Evolutionary conservation across 768 basidiomycete species (phyloP).

Genomic region (Amanita exitialis): DNA sequence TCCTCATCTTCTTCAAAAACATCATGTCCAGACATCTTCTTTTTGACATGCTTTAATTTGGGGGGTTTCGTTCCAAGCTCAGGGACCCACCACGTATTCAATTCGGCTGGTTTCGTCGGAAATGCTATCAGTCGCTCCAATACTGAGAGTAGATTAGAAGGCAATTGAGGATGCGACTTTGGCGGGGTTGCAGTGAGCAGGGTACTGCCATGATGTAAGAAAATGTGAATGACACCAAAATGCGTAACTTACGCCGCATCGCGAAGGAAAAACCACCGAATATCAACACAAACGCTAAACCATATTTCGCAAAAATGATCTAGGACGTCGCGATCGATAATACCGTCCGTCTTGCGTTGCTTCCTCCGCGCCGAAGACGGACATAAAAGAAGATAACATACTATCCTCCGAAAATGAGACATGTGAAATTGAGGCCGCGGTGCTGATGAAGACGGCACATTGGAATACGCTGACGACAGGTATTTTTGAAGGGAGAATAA

Average conservation of each 20-base stretch:
- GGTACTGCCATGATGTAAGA: slow-evolving; percentile 14
- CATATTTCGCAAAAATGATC: slow-evolving; percentile 59
- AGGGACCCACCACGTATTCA: slow-evolving; percentile 73
- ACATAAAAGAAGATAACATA: slow-evolving; percentile 49
- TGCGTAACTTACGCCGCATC: slow-evolving; percentile 51
- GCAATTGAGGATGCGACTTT: slow-evolving; percentile 26
- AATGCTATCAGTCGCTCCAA: slow-evolving; percentile 64
- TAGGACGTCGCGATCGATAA: slow-evolving; percentile 49
- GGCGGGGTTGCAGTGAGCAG: slow-evolving; percentile 20
- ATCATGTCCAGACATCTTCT: slow-evolving; percentile 18
- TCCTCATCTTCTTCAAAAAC: slow-evolving; percentile 25
- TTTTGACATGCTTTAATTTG: slow-evolving; percentile 33
- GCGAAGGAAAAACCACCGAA: slow-evolving; percentile 84
- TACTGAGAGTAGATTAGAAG: slow-evolving; percentile 44
- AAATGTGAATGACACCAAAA: background rate
- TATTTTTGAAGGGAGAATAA: slow-evolving; percentile 69
- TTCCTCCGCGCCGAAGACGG: slow-evolving; percentile 33
- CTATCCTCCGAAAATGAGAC: slow-evolving; percentile 56
- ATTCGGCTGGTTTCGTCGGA: slow-evolving; percentile 57
- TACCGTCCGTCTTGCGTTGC: slow-evolving; percentile 16
- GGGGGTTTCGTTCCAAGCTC: slow-evolving; percentile 53
- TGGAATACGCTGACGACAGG: slow-evolving; percentile 57
- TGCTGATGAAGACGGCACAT: slow-evolving; percentile 20
- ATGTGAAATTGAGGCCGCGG: slow-evolving; percentile 55
- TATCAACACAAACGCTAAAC: slow-evolving; percentile 71